Evolutionary conservation across 352 stramenopile genomes (phyloP).

Genomic region (Phytophthora sp.): DNA sequence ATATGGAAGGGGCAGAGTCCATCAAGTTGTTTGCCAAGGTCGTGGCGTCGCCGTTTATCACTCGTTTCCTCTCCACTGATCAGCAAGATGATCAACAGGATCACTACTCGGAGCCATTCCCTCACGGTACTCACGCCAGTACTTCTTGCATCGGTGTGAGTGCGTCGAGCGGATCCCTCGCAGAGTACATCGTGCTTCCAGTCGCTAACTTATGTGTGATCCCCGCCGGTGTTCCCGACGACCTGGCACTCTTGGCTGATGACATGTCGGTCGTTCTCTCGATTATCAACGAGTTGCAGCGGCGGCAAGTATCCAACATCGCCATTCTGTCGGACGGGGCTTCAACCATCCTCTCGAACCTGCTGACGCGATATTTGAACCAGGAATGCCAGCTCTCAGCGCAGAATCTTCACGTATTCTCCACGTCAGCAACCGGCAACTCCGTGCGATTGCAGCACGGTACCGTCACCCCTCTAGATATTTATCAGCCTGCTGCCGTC

Average conservation of each 20-base stretch:
- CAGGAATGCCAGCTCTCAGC: constrained; percentile 24
- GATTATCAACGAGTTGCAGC: constrained; percentile 35
- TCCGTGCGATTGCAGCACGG: constrained; percentile 25
- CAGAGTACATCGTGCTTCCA: constrained; percentile 52
- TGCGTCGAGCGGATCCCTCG: constrained; percentile 36
- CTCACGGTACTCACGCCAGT: neutral
- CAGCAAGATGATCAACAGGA: constrained; percentile 1
- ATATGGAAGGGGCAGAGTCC: neutral
- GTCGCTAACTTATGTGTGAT: constrained; percentile 38
- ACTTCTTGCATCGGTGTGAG: constrained; percentile 40
- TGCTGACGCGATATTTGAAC: constrained; percentile 40
- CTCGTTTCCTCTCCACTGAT: neutral
- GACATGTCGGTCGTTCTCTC: constrained; percentile 48
- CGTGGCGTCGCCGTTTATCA: constrained; percentile 37
- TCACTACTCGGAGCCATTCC: neutral
- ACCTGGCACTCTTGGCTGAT: constrained; percentile 47
- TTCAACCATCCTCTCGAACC: constrained; percentile 28
- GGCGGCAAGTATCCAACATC: constrained; percentile 26
- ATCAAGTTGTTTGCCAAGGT: constrained; percentile 42
- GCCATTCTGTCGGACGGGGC: constrained; percentile 33
- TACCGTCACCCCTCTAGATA: constrained; percentile 38
- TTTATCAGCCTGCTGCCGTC: constrained; percentile 35
- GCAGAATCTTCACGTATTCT: constrained; percentile 38
- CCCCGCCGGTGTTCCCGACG: constrained; percentile 38
- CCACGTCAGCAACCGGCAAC: constrained; percentile 9